Base-by-base conservation (phyloP, 345 rosid genomes). In the Reutealis trisperma region DNA sequence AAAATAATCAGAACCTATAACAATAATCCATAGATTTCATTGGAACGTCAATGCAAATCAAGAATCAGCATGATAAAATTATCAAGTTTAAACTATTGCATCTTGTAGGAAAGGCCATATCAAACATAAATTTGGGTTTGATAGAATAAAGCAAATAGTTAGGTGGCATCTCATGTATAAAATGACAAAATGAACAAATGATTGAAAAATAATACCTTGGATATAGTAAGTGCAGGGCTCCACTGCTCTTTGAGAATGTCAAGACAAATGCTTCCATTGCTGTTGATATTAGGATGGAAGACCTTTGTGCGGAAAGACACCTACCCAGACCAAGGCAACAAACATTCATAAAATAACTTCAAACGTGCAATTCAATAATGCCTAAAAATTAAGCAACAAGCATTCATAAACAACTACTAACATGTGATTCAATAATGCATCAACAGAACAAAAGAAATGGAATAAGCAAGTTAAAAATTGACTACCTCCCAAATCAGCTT, bases 191-290 rank as follows among this genome's bases (percentile, higher is more conserved):
- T 8, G 0, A 22, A 70, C 0, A 15, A 44, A 21, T 1, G 10
- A 42, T 15, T 34, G 13, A 3, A 34, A 2, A 5, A 32, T 6
- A 32, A 37, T 34, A 62, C 80, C 80, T 77, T 77, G 55, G 80
- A 77, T 51, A 77, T 70, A 0, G 80, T 70, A 51, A 77, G 80
- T 30, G 80, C 79, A 61, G 75, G 79, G 54, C 75, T 70, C 79
- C 79, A 77, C 22, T 70, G 75, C 45, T 70, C 75, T 61, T 77
- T 77, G 61, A 77, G 67, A 49, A 77, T 77, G 44, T 77, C 79
- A 37, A 77, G 79, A 61, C 75, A 77, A 63, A 77, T 77, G 75
- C 80, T 77, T 70, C 80, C 80, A 70, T 70, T 77, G 75, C 80
- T 77, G 54, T 77, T 77, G 75, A 77, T 77, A 41, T 77, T 70